A percentile compares a stretch with the other conserved stretches of the same genome.
phyloP scores from a whole-genome alignment of 768 basidiomycete species.

The Podaxis carcinomalis region DNA sequence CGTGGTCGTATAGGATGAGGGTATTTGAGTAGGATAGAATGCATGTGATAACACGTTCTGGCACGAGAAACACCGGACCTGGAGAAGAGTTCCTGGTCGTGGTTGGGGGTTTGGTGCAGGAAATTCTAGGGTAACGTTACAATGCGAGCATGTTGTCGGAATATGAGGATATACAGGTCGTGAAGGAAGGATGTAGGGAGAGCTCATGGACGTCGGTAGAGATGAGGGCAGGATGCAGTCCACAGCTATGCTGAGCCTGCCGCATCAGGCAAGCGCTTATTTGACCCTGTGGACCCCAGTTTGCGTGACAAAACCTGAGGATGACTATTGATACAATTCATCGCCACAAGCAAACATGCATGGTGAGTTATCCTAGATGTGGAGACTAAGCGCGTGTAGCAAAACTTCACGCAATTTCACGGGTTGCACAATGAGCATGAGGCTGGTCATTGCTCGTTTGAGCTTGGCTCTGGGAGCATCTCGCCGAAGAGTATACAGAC shows the following conservation, averaged over 20 bases:
- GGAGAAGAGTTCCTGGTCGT: slow-evolving; percentile 52
- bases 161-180: slow-evolving; percentile 67
- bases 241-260: not conserved
- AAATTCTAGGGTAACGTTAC: slow-evolving; percentile 60
- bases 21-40: slow-evolving; percentile 64
- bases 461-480: too few relatives aligned
- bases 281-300: not conserved
- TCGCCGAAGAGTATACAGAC: too few relatives aligned
- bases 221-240: not conserved
- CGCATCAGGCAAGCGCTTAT: not conserved
- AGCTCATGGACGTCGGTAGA: slow-evolving; percentile 36
- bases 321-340: not conserved
- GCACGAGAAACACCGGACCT: slow-evolving; percentile 71
- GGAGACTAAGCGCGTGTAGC: too few relatives aligned
- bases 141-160: slow-evolving; percentile 55
- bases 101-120: slow-evolving; percentile 57
- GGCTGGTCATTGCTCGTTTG: too few relatives aligned
- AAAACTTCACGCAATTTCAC: too few relatives aligned
- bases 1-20: slow-evolving; percentile 15
- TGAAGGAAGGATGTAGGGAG: slow-evolving; percentile 51
- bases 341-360: too few relatives aligned
- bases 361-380: too few relatives aligned
- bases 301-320: not conserved
- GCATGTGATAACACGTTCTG: slow-evolving; percentile 53
- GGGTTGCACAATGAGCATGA: too few relatives aligned